phyloP scores from a whole-genome alignment of 1,284 basidiomycete genomes.

The Puccinia triticina region DNA sequence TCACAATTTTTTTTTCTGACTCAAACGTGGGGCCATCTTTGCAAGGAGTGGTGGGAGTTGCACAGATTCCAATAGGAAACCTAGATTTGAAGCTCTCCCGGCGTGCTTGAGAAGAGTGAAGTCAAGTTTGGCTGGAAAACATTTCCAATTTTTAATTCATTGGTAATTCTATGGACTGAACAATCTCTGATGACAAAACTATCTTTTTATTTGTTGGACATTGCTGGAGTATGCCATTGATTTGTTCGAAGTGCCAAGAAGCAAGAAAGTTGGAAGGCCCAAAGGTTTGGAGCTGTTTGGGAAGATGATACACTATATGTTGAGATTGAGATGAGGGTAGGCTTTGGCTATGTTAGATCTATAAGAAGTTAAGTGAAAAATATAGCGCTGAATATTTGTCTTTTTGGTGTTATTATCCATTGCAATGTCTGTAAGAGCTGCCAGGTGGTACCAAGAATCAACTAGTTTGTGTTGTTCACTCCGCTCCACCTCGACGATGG shows the following conservation, averaged over 20 bases:
- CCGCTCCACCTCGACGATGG: slow-evolving; percentile 28
- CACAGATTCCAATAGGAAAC: slow-evolving; percentile 15
- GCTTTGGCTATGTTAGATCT: slow-evolving; percentile 17
- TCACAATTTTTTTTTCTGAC: slow-evolving; percentile 31
- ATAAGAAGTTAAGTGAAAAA: slow-evolving; percentile 40
- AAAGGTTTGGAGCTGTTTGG: slow-evolving; percentile 18
- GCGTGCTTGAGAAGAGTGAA: slow-evolving; percentile 27
- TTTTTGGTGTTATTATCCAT: slow-evolving; percentile 25
- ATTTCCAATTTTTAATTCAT: not conserved
- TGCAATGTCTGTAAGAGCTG: slow-evolving; percentile 29
- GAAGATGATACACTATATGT: slow-evolving; percentile 39
- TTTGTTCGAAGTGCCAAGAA: slow-evolving; percentile 46
- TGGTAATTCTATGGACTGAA: not conserved
- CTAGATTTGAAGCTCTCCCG: slow-evolving; percentile 38
- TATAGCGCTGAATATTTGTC: slow-evolving; percentile 8
- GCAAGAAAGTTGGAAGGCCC: slow-evolving; percentile 43
- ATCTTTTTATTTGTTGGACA: slow-evolving; percentile 36
- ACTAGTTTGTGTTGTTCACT: slow-evolving; percentile 4
- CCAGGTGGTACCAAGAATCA: slow-evolving; percentile 26
- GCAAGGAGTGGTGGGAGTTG: slow-evolving; percentile 18
- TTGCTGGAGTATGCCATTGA: slow-evolving; percentile 39
- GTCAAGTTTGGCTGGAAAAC: slow-evolving; percentile 21
- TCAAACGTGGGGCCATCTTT: slow-evolving; percentile 24
- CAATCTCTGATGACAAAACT: not conserved
- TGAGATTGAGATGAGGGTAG: slow-evolving; percentile 32